Conservation (phyloP, 495 filamentous ascomycete species). For the Penicillium alfredii region DNA sequence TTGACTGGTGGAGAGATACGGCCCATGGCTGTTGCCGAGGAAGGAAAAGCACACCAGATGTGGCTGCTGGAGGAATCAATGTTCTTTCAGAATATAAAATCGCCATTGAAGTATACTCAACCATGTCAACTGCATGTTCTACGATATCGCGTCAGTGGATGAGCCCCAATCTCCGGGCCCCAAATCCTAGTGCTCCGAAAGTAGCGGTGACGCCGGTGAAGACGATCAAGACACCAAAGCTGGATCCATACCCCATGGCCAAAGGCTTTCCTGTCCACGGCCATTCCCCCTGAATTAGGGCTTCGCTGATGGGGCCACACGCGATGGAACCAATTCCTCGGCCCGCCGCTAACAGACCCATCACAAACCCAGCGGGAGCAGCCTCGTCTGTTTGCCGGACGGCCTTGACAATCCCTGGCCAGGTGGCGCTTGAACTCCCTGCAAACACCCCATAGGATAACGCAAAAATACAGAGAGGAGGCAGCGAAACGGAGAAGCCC, state of each 20-base stretch:
- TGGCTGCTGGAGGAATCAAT: not conserved
- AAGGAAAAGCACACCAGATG: too few species aligned
- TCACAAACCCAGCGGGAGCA: slow-evolving; percentile 47
- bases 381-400: slow-evolving; percentile 31
- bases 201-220: slow-evolving; percentile 41
- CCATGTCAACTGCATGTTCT: slow-evolving; percentile 5
- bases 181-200: too few species aligned
- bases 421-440: slow-evolving; percentile 50
- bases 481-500: slow-evolving; percentile 49
- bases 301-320: slow-evolving; percentile 53
- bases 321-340: slow-evolving; percentile 56
- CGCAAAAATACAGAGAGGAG: slow-evolving; percentile 52
- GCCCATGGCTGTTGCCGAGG: too few species aligned
- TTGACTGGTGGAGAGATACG: slow-evolving; percentile 21
- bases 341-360: slow-evolving; percentile 50
- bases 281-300: slow-evolving; percentile 33
- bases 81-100: too few species aligned
- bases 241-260: slow-evolving; percentile 32
- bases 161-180: too few species aligned
- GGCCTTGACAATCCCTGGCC: slow-evolving; percentile 51
- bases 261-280: slow-evolving; percentile 13
- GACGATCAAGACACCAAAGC: slow-evolving; percentile 36
- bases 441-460: slow-evolving; percentile 61
- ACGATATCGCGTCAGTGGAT: slow-evolving; percentile 1
- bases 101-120: too few species aligned